phyloP scores from a whole-genome alignment of 352 stramenopile species.

The Globisporangium spinosum region DNA sequence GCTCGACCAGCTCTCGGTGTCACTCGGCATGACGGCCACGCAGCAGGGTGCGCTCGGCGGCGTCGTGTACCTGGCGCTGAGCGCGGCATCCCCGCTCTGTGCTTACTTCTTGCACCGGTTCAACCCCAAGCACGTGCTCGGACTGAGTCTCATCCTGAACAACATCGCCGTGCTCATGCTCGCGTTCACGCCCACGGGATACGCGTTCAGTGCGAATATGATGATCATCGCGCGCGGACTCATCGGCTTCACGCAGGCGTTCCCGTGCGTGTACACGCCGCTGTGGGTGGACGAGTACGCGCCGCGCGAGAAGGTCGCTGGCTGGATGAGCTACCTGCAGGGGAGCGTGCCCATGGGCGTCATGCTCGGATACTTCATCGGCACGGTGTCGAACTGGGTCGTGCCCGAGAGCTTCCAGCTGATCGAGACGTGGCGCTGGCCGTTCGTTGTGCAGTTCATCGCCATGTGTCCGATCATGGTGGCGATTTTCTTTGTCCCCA shows the following conservation, averaged over 20 bases:
- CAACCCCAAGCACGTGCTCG: conserved; percentile 60
- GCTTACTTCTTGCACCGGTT: conserved; percentile 71
- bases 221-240: conserved; percentile 66
- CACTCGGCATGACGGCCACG: conserved; percentile 62
- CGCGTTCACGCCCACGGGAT: conserved; percentile 68
- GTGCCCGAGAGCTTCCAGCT: conserved; percentile 59
- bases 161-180: conserved; percentile 73
- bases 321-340: conserved; percentile 86
- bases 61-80: conserved; percentile 78
- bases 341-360: conserved; percentile 80
- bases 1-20: conserved; percentile 73
- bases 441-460: conserved; percentile 82
- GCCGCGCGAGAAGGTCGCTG: conserved; percentile 63
- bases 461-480: conserved; percentile 69
- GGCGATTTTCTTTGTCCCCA: conserved; percentile 78
- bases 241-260: conserved; percentile 83
- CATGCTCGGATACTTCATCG: conserved; percentile 84
- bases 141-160: conserved; percentile 69
- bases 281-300: conserved; percentile 86
- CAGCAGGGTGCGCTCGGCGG: conserved; percentile 73
- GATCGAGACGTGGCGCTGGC: conserved; percentile 79
- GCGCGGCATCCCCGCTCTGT: conserved; percentile 70
- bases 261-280: conserved; percentile 81
- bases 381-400: conserved; percentile 79
- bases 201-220: conserved; percentile 58